Percentiles rank a stretch among this genome's conserved stretches.
Conservation (phyloP, 306 rosid genomes). For the Prunus fruticosa region DNA sequence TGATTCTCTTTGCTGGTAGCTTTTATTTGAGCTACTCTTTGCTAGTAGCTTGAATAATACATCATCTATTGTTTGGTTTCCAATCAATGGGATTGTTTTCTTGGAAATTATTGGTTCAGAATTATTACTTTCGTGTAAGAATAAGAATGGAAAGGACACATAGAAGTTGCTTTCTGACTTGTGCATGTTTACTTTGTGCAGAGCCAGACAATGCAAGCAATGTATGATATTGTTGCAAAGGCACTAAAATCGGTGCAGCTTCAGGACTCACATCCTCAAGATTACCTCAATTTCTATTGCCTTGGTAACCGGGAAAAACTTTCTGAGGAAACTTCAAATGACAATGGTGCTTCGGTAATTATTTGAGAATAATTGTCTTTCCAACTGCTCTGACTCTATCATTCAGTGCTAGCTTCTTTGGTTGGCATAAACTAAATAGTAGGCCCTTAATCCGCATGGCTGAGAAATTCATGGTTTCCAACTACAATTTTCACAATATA, state of each 20-base stretch:
- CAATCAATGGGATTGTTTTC: neutral
- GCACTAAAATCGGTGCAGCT: constrained; percentile 54
- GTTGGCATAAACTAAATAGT: neutral
- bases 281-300: constrained; percentile 91
- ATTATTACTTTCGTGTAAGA: neutral
- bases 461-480: constrained; percentile 2
- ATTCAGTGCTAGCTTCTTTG: constrained; percentile 9
- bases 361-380: constrained; percentile 6
- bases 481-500: neutral
- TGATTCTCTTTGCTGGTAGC: neutral
- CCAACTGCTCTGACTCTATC: neutral
- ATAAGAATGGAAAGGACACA: neutral
- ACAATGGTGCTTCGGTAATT: constrained; percentile 56
- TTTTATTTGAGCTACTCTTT: neutral
- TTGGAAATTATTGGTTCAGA: neutral
- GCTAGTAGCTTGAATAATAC: neutral
- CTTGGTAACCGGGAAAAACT: constrained; percentile 83
- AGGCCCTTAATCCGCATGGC: neutral
- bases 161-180: constrained; percentile 12
- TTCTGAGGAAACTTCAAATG: constrained; percentile 29
- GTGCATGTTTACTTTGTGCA: constrained; percentile 32
- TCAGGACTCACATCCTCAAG: constrained; percentile 47
- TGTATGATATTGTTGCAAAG: constrained; percentile 65
- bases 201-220: constrained; percentile 83
- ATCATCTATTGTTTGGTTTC: neutral